A percentile compares a stretch with the other conserved stretches of the same genome.
Conservation (phyloP, 768 basidiomycete species). For the Phanerochaete carnosa region DNA sequence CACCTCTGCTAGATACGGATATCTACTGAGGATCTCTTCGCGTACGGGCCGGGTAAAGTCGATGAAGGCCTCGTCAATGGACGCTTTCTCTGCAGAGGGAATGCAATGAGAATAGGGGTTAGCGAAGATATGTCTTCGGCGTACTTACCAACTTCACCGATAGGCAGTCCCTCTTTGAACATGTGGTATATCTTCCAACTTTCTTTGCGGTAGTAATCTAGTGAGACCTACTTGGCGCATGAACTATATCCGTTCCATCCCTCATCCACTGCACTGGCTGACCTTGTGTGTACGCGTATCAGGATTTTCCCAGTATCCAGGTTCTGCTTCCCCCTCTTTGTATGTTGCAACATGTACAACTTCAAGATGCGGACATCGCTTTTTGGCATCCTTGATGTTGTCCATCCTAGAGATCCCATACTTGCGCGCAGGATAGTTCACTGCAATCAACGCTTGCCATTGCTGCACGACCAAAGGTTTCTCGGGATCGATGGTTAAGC, state of each 20-base stretch:
- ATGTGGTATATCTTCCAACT: slow-evolving; percentile 80
- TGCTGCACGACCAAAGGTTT: slow-evolving; percentile 80
- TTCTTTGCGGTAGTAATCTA: slow-evolving; percentile 91
- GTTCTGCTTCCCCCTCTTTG: slow-evolving; percentile 80
- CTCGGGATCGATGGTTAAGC: slow-evolving; percentile 61
- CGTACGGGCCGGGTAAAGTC: slow-evolving; percentile 86
- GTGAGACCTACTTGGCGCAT: slow-evolving; percentile 61
- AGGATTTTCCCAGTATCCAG: slow-evolving; percentile 89
- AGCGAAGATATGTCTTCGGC: slow-evolving; percentile 9
- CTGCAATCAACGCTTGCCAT: slow-evolving; percentile 88
- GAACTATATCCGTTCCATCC: neutral
- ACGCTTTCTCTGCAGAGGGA: slow-evolving; percentile 77
- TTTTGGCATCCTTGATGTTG: slow-evolving; percentile 75
- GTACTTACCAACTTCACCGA: slow-evolving; percentile 72
- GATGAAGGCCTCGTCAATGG: slow-evolving; percentile 95
- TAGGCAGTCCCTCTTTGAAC: slow-evolving; percentile 77
- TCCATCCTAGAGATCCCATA: slow-evolving; percentile 94
- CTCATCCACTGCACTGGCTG: slow-evolving; percentile 1
- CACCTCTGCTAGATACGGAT: slow-evolving; percentile 70
- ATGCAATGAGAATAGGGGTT: neutral
- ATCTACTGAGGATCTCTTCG: slow-evolving; percentile 65
- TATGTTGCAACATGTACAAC: slow-evolving; percentile 96
- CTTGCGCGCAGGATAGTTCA: slow-evolving; percentile 92
- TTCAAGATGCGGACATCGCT: slow-evolving; percentile 79
- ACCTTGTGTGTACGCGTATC: slow-evolving; percentile 93